These are phyloP conservation scores for Mycena chlorophos DNA, from an alignment of 768 basidiomycete genomes.

Conservation along the genomic window DNA sequence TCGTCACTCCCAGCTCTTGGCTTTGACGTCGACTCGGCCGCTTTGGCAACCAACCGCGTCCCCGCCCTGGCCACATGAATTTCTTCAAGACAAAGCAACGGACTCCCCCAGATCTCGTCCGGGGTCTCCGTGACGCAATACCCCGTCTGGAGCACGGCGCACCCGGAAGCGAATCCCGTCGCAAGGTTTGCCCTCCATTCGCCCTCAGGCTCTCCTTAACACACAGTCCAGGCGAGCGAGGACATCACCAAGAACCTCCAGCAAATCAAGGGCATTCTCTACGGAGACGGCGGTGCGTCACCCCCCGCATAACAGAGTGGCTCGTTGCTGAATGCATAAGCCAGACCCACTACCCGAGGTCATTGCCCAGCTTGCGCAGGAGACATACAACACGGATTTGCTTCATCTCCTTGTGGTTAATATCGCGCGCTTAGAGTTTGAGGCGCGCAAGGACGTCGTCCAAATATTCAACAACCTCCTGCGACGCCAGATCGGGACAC, in stretches of 20 bases:
- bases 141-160: conserved; percentile 72
- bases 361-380: conserved; percentile 92
- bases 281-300: conserved; percentile 79
- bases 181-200: conserved; percentile 60
- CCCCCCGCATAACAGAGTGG: conserved; percentile 1
- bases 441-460: conserved; percentile 83
- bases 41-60: too few relatives aligned
- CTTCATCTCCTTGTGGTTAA: conserved; percentile 77
- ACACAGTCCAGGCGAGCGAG: conserved; percentile 67
- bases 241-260: conserved; percentile 88
- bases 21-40: too few relatives aligned
- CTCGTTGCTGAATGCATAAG: conserved; percentile 3
- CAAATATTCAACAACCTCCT: conserved; percentile 89
- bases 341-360: conserved; percentile 84
- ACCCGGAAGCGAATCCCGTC: conserved; percentile 72
- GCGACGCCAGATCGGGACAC: conserved; percentile 87
- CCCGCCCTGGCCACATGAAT: conserved; percentile 57
- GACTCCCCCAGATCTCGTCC: conserved; percentile 85
- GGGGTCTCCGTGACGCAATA: conserved; percentile 76
- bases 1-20: too few relatives aligned
- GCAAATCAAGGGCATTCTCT: conserved; percentile 85
- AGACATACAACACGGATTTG: conserved; percentile 90
- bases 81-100: conserved; percentile 93
- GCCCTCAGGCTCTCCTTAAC: conserved; percentile 4
- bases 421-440: conserved; percentile 89